A percentile compares a stretch with the other conserved stretches of the same genome.
Conservation (phyloP, 2,329 filamentous ascomycete species). For the Neonectria ditissima region DNA sequence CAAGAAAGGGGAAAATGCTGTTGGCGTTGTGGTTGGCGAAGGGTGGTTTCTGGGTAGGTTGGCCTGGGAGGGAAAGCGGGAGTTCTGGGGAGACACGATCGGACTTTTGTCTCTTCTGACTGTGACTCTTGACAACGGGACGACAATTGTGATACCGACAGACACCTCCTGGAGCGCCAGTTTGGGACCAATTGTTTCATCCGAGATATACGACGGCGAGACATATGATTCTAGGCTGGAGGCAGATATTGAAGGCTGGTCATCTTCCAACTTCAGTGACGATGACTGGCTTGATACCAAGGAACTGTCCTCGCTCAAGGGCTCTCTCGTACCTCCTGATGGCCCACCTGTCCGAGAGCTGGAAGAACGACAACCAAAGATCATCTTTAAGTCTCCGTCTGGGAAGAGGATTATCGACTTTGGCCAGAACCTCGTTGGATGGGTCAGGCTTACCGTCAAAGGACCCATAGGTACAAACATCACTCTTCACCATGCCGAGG, state of each 20-base stretch:
- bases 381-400: conserved; percentile 50
- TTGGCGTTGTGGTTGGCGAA: conserved; percentile 58
- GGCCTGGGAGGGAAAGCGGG: conserved; percentile 33
- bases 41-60: conserved; percentile 59
- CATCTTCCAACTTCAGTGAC: conserved; percentile 40
- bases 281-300: conserved; percentile 47
- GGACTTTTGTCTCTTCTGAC: conserved; percentile 52
- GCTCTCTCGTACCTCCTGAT: conserved; percentile 53
- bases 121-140: conserved; percentile 49
- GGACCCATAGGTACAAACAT: conserved; percentile 56
- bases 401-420: conserved; percentile 65
- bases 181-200: conserved; percentile 47
- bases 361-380: conserved; percentile 44
- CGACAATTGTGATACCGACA: conserved; percentile 45
- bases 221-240: conserved; percentile 55
- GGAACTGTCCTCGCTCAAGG: conserved; percentile 45
- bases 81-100: conserved; percentile 53
- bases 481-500: conserved; percentile 49
- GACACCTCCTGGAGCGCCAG: conserved; percentile 54
- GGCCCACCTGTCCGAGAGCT: conserved; percentile 57
- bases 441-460: conserved; percentile 54
- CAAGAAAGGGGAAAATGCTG: conserved; percentile 47
- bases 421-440: conserved; percentile 69
- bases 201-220: conserved; percentile 65
- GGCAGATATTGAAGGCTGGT: conserved; percentile 46